phyloP scores from a whole-genome alignment of 495 filamentous ascomycete species.

The Penicillium steckii region DNA sequence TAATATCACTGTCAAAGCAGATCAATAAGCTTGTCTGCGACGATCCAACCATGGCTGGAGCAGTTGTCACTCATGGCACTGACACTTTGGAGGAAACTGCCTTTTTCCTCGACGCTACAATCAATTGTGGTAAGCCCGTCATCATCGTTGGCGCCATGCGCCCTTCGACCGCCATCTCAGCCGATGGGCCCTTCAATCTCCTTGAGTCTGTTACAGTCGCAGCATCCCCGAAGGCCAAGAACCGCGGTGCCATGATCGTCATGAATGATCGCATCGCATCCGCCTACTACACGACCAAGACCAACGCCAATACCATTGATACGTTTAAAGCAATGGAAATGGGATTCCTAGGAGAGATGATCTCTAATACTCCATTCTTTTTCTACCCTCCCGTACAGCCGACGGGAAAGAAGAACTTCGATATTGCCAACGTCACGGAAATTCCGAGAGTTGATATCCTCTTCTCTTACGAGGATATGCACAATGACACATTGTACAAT shows the following conservation, averaged over 20 bases:
- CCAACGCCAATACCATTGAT: slow-evolving; percentile 50
- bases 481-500: slow-evolving; percentile 30
- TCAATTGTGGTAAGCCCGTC: slow-evolving; percentile 48
- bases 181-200: slow-evolving; percentile 50
- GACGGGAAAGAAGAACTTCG: slow-evolving; percentile 34
- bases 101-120: slow-evolving; percentile 49
- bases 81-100: slow-evolving; percentile 51
- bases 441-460: slow-evolving; percentile 47
- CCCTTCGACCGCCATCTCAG: slow-evolving; percentile 48
- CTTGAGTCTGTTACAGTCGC: slow-evolving; percentile 48
- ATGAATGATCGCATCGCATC: slow-evolving; percentile 51
- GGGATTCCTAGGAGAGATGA: slow-evolving; percentile 44
- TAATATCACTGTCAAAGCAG: slow-evolving; percentile 38
- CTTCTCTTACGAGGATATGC: slow-evolving; percentile 38
- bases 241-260: slow-evolving; percentile 46
- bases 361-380: slow-evolving; percentile 45
- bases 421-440: slow-evolving; percentile 26
- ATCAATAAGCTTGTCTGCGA: slow-evolving; percentile 41
- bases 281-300: slow-evolving; percentile 50
- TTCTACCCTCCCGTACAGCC: slow-evolving; percentile 40
- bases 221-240: slow-evolving; percentile 24
- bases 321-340: slow-evolving; percentile 48
- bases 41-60: slow-evolving; percentile 41
- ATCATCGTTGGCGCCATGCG: slow-evolving; percentile 52
- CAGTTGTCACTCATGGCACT: slow-evolving; percentile 51